Conservation (phyloP, 106 monocot genomes). For the Dendrobium officinale region DNA sequence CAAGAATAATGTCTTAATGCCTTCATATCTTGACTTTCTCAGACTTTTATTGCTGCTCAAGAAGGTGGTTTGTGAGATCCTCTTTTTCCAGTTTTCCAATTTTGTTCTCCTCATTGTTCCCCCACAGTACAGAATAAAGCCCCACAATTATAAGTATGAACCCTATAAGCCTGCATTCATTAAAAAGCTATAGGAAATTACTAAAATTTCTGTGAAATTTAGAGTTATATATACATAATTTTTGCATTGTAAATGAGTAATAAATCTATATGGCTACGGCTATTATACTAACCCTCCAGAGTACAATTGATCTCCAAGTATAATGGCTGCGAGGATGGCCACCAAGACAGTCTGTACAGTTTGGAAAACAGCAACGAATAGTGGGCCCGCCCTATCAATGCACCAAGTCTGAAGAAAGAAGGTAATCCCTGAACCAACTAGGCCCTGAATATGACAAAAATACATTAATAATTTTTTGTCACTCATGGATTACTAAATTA, state of each 20-base stretch:
- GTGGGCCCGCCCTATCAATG: constrained; percentile 82
- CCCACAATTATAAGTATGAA: constrained; percentile 65
- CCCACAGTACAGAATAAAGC: constrained; percentile 82
- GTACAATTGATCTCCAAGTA: constrained; percentile 76
- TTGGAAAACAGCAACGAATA: constrained; percentile 73
- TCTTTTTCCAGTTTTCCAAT: constrained; percentile 5
- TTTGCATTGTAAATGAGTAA: not conserved
- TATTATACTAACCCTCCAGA: constrained; percentile 55
- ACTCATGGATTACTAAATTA: too few relatives aligned
- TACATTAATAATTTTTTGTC: too few relatives aligned
- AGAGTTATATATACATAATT: not conserved
- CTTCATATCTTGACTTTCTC: not conserved
- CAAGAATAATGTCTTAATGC: not conserved
- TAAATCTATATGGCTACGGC: not conserved
- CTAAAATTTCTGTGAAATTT: not conserved
- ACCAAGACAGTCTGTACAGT: constrained; percentile 79
- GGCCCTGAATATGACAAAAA: constrained; percentile 34
- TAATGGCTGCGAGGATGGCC: constrained; percentile 62
- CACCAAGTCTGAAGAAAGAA: constrained; percentile 93
- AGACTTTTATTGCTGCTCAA: constrained; percentile 28
- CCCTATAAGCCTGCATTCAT: constrained; percentile 54
- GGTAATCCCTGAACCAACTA: constrained; percentile 77
- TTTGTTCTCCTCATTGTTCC: constrained; percentile 68
- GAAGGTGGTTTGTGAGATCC: constrained; percentile 36
- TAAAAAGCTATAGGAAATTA: not conserved